Evolutionary conservation across 2,329 filamentous ascomycete genomes (phyloP).

Genomic region (Alternaria panax): DNA sequence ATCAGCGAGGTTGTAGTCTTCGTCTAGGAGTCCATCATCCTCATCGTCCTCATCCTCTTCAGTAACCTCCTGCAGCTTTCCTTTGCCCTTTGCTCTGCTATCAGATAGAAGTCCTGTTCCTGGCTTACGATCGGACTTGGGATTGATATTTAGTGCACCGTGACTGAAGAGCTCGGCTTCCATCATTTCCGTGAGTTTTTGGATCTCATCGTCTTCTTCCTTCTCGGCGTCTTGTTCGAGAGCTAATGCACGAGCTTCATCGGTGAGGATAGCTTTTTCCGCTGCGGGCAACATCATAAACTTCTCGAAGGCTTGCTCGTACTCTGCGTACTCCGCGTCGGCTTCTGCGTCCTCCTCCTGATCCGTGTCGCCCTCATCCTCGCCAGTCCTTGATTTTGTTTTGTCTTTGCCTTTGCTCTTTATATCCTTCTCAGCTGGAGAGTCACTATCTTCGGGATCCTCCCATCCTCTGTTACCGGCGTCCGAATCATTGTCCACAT

Average conservation of each 20-base stretch:
- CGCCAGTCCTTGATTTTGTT: conserved; percentile 64
- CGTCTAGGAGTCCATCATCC: conserved; percentile 64
- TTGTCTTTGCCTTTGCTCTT: conserved; percentile 57
- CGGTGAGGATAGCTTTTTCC: conserved; percentile 43
- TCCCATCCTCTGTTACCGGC: conserved; percentile 54
- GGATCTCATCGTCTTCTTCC: conserved; percentile 65
- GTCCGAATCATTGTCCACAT: conserved; percentile 66
- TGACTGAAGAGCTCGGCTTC: conserved; percentile 75
- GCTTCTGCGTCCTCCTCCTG: conserved; percentile 62
- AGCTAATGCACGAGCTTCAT: conserved; percentile 46
- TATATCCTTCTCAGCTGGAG: conserved; percentile 46
- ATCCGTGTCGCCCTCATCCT: conserved; percentile 33
- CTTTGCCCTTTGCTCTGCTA: conserved; percentile 22
- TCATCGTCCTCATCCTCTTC: conserved; percentile 56
- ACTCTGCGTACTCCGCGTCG: conserved; percentile 71
- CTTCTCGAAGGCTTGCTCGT: conserved; percentile 81
- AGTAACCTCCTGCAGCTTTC: conserved; percentile 19
- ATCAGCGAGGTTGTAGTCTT: conserved; percentile 86
- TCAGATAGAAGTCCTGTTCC: conserved; percentile 12
- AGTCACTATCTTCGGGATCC: conserved; percentile 54
- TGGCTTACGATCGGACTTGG: conserved; percentile 22
- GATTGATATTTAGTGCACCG: conserved; percentile 65
- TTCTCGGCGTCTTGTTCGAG: conserved; percentile 51
- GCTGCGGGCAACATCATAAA: conserved; percentile 76
- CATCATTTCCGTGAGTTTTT: conserved; percentile 71